Conservation (phyloP, 2,329 filamentous ascomycete genomes). For the Sclerotinia glacialis region DNA sequence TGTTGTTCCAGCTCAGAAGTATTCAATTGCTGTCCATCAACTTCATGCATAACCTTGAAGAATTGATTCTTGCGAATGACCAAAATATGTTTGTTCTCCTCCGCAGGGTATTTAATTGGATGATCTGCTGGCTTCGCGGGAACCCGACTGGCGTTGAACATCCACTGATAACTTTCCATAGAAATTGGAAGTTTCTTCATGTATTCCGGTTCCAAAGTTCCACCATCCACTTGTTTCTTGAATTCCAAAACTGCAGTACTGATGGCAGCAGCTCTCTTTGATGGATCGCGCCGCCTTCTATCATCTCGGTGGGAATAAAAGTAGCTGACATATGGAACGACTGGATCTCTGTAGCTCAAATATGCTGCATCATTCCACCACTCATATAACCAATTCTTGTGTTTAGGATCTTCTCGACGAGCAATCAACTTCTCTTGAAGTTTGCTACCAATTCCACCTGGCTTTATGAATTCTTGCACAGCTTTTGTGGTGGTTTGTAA, state of each 20-base stretch:
- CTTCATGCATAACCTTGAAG: conserved; percentile 84
- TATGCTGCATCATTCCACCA: conserved; percentile 99
- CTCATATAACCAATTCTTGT: conserved; percentile 92
- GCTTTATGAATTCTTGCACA: conserved; percentile 82
- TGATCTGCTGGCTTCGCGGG: conserved; percentile 79
- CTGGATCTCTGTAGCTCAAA: conserved; percentile 87
- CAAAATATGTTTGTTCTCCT: conserved; percentile 81
- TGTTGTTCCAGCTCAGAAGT: conserved; percentile 85
- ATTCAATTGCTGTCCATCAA: conserved; percentile 81
- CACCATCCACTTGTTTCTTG: conserved; percentile 83
- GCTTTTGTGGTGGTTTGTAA: conserved; percentile 74
- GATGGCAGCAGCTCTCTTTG: conserved; percentile 89
- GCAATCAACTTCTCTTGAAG: conserved; percentile 87
- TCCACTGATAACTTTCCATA: conserved; percentile 98
- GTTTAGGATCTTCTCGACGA: conserved; percentile 72
- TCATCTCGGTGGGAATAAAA: conserved; percentile 99
- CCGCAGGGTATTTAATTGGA: conserved; percentile 72
- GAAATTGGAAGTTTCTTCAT: conserved; percentile 97
- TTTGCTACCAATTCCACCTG: conserved; percentile 76
- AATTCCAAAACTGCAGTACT: conserved; percentile 84
- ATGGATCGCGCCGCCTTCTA: conserved; percentile 78
- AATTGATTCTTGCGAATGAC: conserved; percentile 95
- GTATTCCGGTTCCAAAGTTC: conserved; percentile 90
- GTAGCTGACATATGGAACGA: conserved; percentile 97
- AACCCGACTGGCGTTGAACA: conserved; percentile 94